Base-by-base conservation (phyloP, 495 filamentous ascomycete species). In the Penicillium daleae region DNA sequence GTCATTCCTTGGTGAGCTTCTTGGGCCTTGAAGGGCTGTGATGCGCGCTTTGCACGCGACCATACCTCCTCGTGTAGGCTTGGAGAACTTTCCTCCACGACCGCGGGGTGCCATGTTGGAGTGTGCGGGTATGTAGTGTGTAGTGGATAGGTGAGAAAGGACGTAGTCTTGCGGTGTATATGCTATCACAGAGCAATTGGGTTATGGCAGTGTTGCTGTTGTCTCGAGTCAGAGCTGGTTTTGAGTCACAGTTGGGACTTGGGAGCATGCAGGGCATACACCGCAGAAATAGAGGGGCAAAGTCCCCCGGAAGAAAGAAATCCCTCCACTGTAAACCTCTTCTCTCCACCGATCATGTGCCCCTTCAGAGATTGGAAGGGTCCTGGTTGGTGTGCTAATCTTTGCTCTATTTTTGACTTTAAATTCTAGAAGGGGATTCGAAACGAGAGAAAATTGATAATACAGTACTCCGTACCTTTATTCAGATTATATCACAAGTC, bases 71-170 rank as follows among this genome's bases (percentile, higher is more conserved):
- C 95, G 85, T 58, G 89, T 90, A 62, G 90, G 92, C 81, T 99
- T 99, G 78, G 85, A 89, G 75, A 93, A 97, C 79, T 97, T 99
- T 76, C 92, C 92, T 66, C 90, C 92, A 67, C 93, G 89, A 69
- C 92, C 92, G 60, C 79, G 78, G 59, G 78, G 80, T 19, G 80
- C 73, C 80, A 82, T 82, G 21, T 62, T 72, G 61, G 61, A 44
- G 3, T 17, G 13, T 39, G 35, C 13, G 9, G 31, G 31, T 42
- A n/a, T 52, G 54, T 48, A 13, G 57, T 52, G 46, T 50, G 7
- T 31, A 4, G 21, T 42, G 15, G 39, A 39, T n/a, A 52, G 17
- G 29, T 17, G 5, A 51, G 8, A 29, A 29, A 7, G 29, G 1
- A n/a, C 40, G 48, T n/a, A 32, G 22, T 39, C 12, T 6, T 9